Evolutionary conservation across 192 early-diverging fungal genomes (phyloP).

Genomic region (Umbelopsis sp.): DNA sequence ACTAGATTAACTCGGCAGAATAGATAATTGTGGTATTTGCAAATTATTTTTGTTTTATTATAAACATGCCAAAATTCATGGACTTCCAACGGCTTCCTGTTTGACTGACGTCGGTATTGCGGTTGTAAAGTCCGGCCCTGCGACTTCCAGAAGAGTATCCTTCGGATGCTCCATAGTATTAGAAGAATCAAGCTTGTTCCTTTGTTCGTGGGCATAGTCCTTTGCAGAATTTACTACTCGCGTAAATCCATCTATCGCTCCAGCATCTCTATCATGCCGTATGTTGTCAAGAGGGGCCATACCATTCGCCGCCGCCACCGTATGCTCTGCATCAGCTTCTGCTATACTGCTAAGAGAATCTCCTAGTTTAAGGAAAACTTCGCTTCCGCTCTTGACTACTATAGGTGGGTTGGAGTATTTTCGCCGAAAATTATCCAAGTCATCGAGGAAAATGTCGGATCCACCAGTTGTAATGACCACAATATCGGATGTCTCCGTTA

Average conservation of each 20-base stretch:
- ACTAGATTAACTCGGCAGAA: not conserved
- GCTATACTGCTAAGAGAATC: conserved; percentile 32
- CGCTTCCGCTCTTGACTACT: conserved; percentile 70
- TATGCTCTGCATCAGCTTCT: conserved; percentile 22
- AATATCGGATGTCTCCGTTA: conserved; percentile 55
- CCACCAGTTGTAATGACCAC: conserved; percentile 74
- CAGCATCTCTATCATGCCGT: not conserved
- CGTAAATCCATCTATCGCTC: conserved; percentile 1
- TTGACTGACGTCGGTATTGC: not conserved
- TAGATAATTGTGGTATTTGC: not conserved
- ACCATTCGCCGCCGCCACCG: not conserved
- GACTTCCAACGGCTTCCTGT: not conserved
- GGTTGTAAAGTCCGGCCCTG: not conserved
- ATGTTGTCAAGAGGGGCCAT: not conserved
- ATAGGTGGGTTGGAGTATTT: conserved; percentile 64
- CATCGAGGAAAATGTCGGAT: conserved; percentile 62
- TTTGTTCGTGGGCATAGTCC: not conserved
- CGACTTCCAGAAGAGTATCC: not conserved
- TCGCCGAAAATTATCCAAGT: conserved; percentile 57
- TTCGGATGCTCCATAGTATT: not conserved
- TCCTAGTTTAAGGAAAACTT: conserved; percentile 58
- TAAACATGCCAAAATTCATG: not conserved
- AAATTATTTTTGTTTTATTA: not conserved
- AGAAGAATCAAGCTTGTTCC: not conserved
- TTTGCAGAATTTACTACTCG: not conserved